Base-by-base conservation (phyloP, 495 filamentous ascomycete species). In the Pyrenula aspistea region DNA sequence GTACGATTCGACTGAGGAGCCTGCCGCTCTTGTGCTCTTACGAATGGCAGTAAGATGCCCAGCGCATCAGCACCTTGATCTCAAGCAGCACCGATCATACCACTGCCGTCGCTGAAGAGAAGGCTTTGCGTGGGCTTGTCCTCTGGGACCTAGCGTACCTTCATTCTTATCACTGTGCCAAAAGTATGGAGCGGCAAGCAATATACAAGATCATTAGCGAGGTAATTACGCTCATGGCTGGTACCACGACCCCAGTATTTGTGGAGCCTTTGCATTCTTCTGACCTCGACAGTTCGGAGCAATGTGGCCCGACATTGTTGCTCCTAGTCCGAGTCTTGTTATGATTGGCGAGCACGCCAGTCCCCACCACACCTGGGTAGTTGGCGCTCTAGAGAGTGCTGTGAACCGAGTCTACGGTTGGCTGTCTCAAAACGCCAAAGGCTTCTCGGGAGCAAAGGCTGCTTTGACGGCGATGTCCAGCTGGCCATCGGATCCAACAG, bases 221-320 rank as follows among this genome's bases (percentile, higher is more conserved):
- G n/a, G n/a, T n/a, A n/a, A n/a, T n/a, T n/a, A n/a, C n/a, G n/a
- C n/a, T n/a, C n/a, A n/a, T n/a, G n/a, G n/a, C n/a, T n/a, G n/a
- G n/a, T n/a, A n/a, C n/a, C n/a, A n/a, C n/a, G n/a, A n/a, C n/a
- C n/a, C n/a, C n/a, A n/a, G n/a, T n/a, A n/a, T n/a, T n/a, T n/a
- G n/a, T n/a, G n/a, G n/a, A n/a, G n/a, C n/a, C n/a, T n/a, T n/a
- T n/a, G n/a, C n/a, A n/a, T n/a, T 67, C 2, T 74, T 74, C 53
- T 66, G 70, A 10, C 71, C 72, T 2, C 68, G 69, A 10, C 71
- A 74, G 57, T 73, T 73, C 59, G 51, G 57, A 48, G 61, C 62
- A 49, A 25, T 71, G 15, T 74, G 68, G 57, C 10, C 67, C 59
- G 31, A 60, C 56, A 56, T 73, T 64, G 56, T 72, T 73, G 60